Evolutionary conservation across 345 rosid genomes (phyloP).

Genomic region (Zanthoxylum bungeanum): DNA sequence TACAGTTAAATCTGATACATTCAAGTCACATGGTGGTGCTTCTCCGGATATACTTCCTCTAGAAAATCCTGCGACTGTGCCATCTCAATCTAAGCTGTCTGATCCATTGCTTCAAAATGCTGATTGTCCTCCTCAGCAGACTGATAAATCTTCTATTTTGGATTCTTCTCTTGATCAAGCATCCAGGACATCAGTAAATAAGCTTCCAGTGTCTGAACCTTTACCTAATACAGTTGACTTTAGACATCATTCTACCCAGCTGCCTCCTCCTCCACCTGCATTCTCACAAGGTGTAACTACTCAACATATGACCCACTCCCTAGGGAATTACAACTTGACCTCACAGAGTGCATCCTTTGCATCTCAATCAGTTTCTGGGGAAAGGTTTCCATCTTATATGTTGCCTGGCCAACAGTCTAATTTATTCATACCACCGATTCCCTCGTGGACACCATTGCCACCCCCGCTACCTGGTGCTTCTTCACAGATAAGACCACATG

Average conservation of each 20-base stretch:
- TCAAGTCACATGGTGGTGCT: constrained; percentile 20
- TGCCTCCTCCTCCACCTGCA: constrained; percentile 15
- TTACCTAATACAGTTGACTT: constrained; percentile 18
- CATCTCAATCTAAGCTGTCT: constrained; percentile 18
- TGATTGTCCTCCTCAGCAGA: constrained; percentile 20
- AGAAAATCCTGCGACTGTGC: constrained; percentile 18
- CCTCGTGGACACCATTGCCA: constrained; percentile 32
- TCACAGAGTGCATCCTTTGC: constrained; percentile 19
- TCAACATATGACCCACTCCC: constrained; percentile 11
- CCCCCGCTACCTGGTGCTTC: constrained; percentile 23
- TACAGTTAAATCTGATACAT: constrained; percentile 1
- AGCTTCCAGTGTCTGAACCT: constrained; percentile 10
- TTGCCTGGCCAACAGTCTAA: constrained; percentile 33
- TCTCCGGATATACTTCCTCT: constrained; percentile 1
- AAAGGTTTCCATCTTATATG: constrained; percentile 33
- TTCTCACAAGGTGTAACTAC: constrained; percentile 17
- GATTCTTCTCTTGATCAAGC: constrained; percentile 26
- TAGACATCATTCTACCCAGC: constrained; percentile 18
- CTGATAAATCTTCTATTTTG: constrained; percentile 33
- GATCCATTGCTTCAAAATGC: constrained; percentile 24
- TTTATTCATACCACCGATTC: constrained; percentile 22
- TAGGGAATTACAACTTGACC: constrained; percentile 11
- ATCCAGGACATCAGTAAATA: constrained; percentile 19
- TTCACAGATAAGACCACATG: constrained; percentile 28
- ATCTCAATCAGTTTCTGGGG: constrained; percentile 27